Conservation (phyloP, 768 basidiomycete genomes). For the Tulasnella sp. region DNA sequence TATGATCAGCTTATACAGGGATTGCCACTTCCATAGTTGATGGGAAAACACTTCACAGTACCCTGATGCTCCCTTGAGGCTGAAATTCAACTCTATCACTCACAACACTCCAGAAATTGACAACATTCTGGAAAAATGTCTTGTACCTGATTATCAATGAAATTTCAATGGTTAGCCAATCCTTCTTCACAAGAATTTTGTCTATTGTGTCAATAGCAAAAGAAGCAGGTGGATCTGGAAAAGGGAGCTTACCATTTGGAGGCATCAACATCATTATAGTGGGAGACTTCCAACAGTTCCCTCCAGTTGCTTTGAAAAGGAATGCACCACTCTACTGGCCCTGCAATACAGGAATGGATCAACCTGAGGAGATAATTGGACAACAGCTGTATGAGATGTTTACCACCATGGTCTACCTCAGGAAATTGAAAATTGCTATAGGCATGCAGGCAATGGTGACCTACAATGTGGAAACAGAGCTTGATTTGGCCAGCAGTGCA, state of each 20-base stretch:
- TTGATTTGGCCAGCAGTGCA: slow-evolving; percentile 33
- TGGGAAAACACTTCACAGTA: slow-evolving; percentile 21
- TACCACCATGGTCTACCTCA: slow-evolving; percentile 28
- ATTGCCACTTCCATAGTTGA: slow-evolving; percentile 33
- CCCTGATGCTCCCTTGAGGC: not conserved
- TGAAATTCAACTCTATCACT: not conserved
- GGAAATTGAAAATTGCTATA: slow-evolving; percentile 28
- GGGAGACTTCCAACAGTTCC: slow-evolving; percentile 26
- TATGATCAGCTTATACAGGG: slow-evolving; percentile 32
- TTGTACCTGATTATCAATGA: slow-evolving; percentile 32
- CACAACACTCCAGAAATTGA: not conserved
- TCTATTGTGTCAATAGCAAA: slow-evolving; percentile 13
- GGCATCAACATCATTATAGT: slow-evolving; percentile 30
- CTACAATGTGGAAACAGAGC: slow-evolving; percentile 29
- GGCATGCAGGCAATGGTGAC: slow-evolving; percentile 33
- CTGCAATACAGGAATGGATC: not conserved
- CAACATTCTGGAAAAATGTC: not conserved
- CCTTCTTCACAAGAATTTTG: slow-evolving; percentile 22
- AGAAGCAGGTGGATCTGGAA: not conserved
- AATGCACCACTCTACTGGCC: not conserved
- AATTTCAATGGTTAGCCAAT: slow-evolving; percentile 28
- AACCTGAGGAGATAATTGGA: slow-evolving; percentile 19
- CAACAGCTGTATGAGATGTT: slow-evolving; percentile 25
- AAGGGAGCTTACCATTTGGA: slow-evolving; percentile 21
- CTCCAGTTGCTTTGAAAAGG: slow-evolving; percentile 18